Base-by-base conservation (phyloP, 805 yeast species). In the Candida xyloterini region DNA sequence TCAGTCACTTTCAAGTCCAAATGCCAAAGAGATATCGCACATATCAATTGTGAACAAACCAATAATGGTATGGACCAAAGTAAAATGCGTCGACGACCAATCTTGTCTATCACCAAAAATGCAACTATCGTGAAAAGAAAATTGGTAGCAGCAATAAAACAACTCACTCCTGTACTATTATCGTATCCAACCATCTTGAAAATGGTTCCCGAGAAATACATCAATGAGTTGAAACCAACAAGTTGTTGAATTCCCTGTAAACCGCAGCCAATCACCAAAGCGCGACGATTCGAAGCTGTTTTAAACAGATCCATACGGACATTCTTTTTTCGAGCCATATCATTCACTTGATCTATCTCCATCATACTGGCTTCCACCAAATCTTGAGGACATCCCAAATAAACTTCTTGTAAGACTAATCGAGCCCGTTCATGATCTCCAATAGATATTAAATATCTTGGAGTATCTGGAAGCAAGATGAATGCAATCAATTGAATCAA, bases 211-310 rank as follows among this genome's bases (percentile, higher is more conserved):
- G 77, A 70, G 48, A 75, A 75, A 56, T 73, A 75, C 79, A 75
- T 75, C 51, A 75, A 62, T 8, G 79, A 73, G 58, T 75, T 75
- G 60, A 74, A 75, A 4, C 81, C 81, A 14, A 78, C 74, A 46
- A 75, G 70, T 51, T 75, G 81, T 55, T 75, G 81, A 43, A 70
- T 66, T 16, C 77, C 79, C 50, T 75, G 80, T 40, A 75, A 64
- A 10, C 80, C 79, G 61, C 80, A 75, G 2, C 74, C 79, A 42
- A 75, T 66, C 15, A 73, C 59, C 37, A 75, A 64, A 3, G 79
- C 79, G 42, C 81, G 65, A 31, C 66, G 64, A 55, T 74, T 74
- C 4, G 77, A 72, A 4, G 72, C 62, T 42, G 62, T 66, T 65
- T 67, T 60, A 7, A 52, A 32, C 21, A 38, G 45, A 9, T 25